A percentile compares a stretch with the other conserved stretches of the same genome.
phyloP scores from a whole-genome alignment of 306 rosid genomes.

The Cucurbita pepo region DNA sequence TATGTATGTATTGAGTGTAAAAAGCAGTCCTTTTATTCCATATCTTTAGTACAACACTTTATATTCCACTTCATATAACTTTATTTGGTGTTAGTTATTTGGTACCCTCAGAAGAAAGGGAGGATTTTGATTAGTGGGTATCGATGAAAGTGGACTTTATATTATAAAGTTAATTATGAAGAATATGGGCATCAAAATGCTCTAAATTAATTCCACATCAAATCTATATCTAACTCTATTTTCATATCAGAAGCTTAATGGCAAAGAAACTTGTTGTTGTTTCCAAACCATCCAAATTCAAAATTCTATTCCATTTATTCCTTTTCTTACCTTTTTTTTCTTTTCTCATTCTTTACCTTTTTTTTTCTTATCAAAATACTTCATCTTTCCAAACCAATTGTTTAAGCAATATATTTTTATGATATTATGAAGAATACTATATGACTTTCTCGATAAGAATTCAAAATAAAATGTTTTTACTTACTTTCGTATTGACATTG shows the following conservation, averaged over 20 bases:
- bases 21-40: neutral
- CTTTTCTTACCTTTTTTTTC: no score
- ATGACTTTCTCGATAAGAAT: no score
- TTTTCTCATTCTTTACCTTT: no score
- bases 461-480: no score
- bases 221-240: neutral
- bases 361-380: no score
- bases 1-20: no score
- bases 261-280: neutral
- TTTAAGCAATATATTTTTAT: no score
- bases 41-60: neutral
- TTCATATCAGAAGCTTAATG: neutral
- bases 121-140: conserved; percentile 2
- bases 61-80: neutral
- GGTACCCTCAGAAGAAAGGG: neutral
- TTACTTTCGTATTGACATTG: no score
- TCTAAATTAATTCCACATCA: no score
- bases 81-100: neutral
- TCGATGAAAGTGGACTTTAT: neutral
- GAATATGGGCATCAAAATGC: neutral
- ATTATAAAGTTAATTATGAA: neutral
- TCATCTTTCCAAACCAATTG: no score
- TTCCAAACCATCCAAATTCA: neutral
- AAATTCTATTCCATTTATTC: neutral
- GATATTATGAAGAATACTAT: no score